These are phyloP conservation scores for Sarcomyxa edulis DNA, from an alignment of 768 basidiomycete genomes.

Conservation along the genomic window DNA sequence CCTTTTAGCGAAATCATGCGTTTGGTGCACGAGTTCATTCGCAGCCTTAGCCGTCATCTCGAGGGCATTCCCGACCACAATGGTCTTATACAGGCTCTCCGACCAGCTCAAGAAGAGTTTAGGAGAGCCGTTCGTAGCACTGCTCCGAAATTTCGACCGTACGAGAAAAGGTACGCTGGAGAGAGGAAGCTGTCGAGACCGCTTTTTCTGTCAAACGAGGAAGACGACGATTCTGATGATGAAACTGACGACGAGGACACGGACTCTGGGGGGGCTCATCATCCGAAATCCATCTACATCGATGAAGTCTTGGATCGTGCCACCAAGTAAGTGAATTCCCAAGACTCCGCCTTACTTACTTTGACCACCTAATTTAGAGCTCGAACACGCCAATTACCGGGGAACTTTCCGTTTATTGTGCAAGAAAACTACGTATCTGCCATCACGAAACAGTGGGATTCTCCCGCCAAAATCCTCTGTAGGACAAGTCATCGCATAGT, in stretches of 20 bases:
- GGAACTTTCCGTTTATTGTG: conserved; percentile 60
- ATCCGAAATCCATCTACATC: conserved; percentile 41
- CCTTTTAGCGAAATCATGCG: conserved; percentile 52
- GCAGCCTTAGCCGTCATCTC: conserved; percentile 37
- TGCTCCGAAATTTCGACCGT: conserved; percentile 55
- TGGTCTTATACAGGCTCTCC: conserved; percentile 54
- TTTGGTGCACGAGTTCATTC: conserved; percentile 40
- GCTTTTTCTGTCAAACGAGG: conserved; percentile 37
- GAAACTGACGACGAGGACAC: neutral
- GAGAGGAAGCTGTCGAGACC: conserved; percentile 12
- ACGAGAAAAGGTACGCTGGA: conserved; percentile 17
- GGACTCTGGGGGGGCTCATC: neutral
- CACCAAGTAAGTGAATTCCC: conserved; percentile 30
- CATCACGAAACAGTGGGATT: conserved; percentile 41
- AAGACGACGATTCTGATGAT: conserved; percentile 14
- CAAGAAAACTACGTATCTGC: conserved; percentile 42
- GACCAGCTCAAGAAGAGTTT: conserved; percentile 43
- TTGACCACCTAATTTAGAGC: conserved; percentile 34
- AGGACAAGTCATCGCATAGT: conserved; percentile 31
- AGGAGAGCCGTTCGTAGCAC: conserved; percentile 41
- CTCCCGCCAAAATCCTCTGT: conserved; percentile 43
- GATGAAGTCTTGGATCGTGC: conserved; percentile 48
- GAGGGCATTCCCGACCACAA: conserved; percentile 47
- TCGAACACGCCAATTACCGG: conserved; percentile 66
- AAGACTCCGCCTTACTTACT: neutral